Evolutionary conservation across 176 grass and related monocot genomes (phyloP), one percentile per base, ranked within the genome.

Genomic region (Ananas comosus): DNA sequence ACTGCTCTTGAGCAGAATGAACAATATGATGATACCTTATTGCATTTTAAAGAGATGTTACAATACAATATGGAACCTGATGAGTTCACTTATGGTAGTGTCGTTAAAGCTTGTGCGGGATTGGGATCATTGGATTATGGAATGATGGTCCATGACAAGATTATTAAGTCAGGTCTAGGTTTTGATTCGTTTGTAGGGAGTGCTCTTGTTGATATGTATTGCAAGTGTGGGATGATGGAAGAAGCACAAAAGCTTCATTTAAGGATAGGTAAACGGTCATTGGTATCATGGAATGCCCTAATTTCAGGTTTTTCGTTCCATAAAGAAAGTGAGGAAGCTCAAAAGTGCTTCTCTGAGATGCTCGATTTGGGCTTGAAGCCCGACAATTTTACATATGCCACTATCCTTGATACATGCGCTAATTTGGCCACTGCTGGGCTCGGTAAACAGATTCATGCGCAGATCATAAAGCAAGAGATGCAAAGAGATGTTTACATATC

Each of bases 71-170:
- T 91, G 91, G 28, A 79, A 79, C 85, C 92, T 23, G 76, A 96
- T 91, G 83, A 91, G 75, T 96, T 89, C 66, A 89, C 85, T 28
- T 91, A 88, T 73, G 92, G 85, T 49, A 96, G 92, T 76, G 88
- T 91, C 63, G 76, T 96, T 73, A 91, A 91, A 76, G 88, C 81
- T 74, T 91, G 88, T 89, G 81, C 81, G 22, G 73, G 80, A 70
- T 81, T 96, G 69, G 76, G 76, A 53, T 96, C 88, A 75, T 86
- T 86, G 67, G 83, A 86, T 72, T 80, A 83, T 69, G 88, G 92
- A 29, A 64, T 83, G 72, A 80, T 79, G 66, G 70, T 96, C 76
- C 88, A 96, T 80, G 76, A 74, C 77, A 91, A 89, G 67, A 63
- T 89, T 56, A 91, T 96, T 65, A 91, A 96, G 70, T 96, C 92